Evolutionary conservation across 2,329 filamentous ascomycete species (phyloP).

Genomic region (Lanzia echinophila): DNA sequence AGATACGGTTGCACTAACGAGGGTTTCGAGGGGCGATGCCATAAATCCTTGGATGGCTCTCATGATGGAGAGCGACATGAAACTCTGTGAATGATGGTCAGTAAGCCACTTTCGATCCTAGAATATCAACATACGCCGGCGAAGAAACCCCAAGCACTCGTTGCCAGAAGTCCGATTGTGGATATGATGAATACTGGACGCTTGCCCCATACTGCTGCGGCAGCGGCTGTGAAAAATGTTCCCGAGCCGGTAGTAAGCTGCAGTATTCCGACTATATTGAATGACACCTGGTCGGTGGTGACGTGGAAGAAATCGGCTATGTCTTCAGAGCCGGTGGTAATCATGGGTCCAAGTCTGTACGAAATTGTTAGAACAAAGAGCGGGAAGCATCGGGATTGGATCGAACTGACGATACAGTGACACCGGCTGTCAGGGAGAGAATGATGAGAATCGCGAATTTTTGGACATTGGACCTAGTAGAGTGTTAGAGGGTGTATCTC

Average conservation of each 20-base stretch:
- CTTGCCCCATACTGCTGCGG: conserved; percentile 32
- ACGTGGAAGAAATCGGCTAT: conserved; percentile 33
- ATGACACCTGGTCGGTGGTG: conserved; percentile 33
- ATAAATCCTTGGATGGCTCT: conserved; percentile 28
- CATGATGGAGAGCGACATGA: conserved; percentile 33
- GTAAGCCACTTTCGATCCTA: not conserved
- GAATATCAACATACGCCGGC: conserved; percentile 20
- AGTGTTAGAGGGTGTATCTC: conserved; percentile 7
- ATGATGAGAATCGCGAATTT: conserved; percentile 26
- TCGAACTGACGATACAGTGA: conserved; percentile 23
- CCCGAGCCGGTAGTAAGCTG: conserved; percentile 36
- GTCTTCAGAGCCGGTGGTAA: conserved; percentile 33
- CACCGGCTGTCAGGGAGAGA: conserved; percentile 24
- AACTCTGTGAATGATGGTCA: conserved; percentile 25
- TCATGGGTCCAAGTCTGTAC: conserved; percentile 35
- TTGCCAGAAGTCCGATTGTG: conserved; percentile 30
- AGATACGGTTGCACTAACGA: conserved; percentile 34
- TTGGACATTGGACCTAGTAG: conserved; percentile 11
- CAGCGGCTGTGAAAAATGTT: conserved; percentile 37
- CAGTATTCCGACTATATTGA: conserved; percentile 29
- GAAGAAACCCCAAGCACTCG: conserved; percentile 36
- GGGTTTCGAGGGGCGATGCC: conserved; percentile 28
- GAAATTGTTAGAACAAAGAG: not conserved
- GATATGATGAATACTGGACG: conserved; percentile 28
- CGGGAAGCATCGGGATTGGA: conserved; percentile 12